Conservation (phyloP, 2,329 filamentous ascomycete genomes). For the Trichoderma cornu-damae region DNA sequence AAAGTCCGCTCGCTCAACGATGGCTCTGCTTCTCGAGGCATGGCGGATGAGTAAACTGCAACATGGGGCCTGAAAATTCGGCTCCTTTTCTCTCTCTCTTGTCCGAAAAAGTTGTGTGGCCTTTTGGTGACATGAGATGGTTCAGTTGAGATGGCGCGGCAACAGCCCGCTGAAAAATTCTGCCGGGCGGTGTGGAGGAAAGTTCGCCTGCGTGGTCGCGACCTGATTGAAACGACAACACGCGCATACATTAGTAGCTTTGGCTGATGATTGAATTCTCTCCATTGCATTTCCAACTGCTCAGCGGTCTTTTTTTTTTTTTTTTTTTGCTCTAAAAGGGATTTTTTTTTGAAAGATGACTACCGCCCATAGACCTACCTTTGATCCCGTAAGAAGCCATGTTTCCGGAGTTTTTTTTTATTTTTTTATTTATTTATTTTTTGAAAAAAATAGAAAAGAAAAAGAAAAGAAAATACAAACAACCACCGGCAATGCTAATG, state of each 20-base stretch:
- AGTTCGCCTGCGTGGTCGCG: slow-evolving; percentile 11
- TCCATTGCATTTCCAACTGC: neutral
- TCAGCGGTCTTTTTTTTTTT: too few species aligned
- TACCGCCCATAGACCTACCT: slow-evolving; percentile 78
- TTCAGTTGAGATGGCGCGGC: slow-evolving; percentile 19
- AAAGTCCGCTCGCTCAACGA: slow-evolving; percentile 87
- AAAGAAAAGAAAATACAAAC: too few species aligned
- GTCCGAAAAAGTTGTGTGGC: neutral
- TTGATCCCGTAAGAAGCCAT: slow-evolving; percentile 70
- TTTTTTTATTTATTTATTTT: too few species aligned
- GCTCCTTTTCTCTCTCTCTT: neutral
- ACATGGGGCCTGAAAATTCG: slow-evolving; percentile 17
- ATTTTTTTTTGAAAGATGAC: slow-evolving; percentile 54
- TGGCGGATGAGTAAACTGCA: slow-evolving; percentile 38
- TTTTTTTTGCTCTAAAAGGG: neutral
- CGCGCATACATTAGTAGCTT: too few species aligned
- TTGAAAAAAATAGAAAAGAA: too few species aligned
- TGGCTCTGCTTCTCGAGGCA: slow-evolving; percentile 90
- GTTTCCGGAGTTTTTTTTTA: too few species aligned
- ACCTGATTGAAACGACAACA: slow-evolving; percentile 5
- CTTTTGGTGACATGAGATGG: slow-evolving; percentile 21
- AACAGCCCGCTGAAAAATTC: slow-evolving; percentile 34
- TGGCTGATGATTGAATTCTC: neutral
- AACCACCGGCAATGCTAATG: neutral
- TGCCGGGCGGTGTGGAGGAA: slow-evolving; percentile 45